phyloP scores from a whole-genome alignment of 2,329 filamentous ascomycete genomes.

The Xylaria polymorpha region DNA sequence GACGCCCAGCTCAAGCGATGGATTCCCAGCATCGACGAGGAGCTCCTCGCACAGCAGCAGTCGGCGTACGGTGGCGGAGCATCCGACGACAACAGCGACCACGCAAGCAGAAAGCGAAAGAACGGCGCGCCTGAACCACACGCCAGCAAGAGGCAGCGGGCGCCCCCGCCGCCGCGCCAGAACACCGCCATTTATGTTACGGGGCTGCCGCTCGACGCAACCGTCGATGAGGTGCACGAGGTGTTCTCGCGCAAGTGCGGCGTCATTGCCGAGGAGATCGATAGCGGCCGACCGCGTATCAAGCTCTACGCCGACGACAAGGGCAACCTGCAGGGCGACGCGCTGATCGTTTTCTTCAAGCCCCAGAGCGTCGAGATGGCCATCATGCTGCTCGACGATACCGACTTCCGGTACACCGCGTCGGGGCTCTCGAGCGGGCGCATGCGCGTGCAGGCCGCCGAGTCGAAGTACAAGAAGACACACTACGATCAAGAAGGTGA shows the following conservation, averaged over 20 bases:
- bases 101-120: constrained; percentile 54
- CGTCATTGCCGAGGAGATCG: constrained; percentile 93
- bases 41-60: constrained; percentile 52
- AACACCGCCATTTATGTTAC: constrained; percentile 96
- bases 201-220: constrained; percentile 82
- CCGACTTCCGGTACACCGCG: constrained; percentile 76
- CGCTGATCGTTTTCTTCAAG: constrained; percentile 93
- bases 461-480: constrained; percentile 90
- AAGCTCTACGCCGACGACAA: constrained; percentile 89
- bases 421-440: constrained; percentile 67
- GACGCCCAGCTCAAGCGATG: constrained; percentile 77
- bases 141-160: constrained; percentile 60
- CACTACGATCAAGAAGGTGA: constrained; percentile 67
- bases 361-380: constrained; percentile 91
- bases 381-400: constrained; percentile 83
- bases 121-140: constrained; percentile 55
- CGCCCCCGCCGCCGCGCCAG: constrained; percentile 65
- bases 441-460: constrained; percentile 86
- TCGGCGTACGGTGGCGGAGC: constrained; percentile 47
- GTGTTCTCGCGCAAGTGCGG: constrained; percentile 87
- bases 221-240: constrained; percentile 81
- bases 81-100: constrained; percentile 49
- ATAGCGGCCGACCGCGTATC: constrained; percentile 86
- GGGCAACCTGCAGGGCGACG: constrained; percentile 92
- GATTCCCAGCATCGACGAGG: constrained; percentile 70